Base-by-base conservation (phyloP, 2,329 filamentous ascomycete species). In the Nemania sp. region DNA sequence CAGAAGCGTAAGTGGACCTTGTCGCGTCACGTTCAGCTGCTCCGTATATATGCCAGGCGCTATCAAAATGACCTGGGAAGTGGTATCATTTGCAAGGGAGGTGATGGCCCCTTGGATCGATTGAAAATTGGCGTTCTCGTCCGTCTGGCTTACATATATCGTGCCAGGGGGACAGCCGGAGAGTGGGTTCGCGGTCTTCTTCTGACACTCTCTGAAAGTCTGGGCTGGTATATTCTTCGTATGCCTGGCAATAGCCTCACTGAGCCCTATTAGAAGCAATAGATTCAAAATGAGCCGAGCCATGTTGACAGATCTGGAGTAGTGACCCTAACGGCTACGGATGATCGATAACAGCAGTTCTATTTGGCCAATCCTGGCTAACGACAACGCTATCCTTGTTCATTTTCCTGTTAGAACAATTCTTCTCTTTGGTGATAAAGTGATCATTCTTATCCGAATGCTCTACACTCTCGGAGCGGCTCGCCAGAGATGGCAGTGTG, bases 21-120 rank as follows among this genome's bases (percentile, higher is more conserved):
- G 68, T 1, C 84, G 81, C 3, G 84, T 88, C 54, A 88, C 75
- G 59, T 88, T 88, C 56, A 88, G 70, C 68, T 86, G 83, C 63
- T 87, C 84, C 1, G 73, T 80, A 62, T 88, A 88, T 54, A 75
- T 77, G 0, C 84, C 84, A 0, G 82, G 75, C 0, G 79, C 77
- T 40, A 88, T 78, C 11, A 88, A 75, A 60, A 88, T 86, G 15
- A 77, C 76, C 52, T 79, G 73, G 0, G 77, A 65, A 5, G 70
- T 70, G 14, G 72, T 74, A 61, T 80, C 65, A 30, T 75, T 69
- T 0, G 70, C 68, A 0, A 76, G 53, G 1, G 72, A 75, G 19
- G 67, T 60, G 24, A 77, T 75, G 7, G 75, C 75, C 23, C 68
- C 64, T 56, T 75, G 72, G 36, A 77, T 73, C 4, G 65, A 70